Conservation (phyloP, 2,329 filamentous ascomycete species). For the Cladorrhinum sp. region DNA sequence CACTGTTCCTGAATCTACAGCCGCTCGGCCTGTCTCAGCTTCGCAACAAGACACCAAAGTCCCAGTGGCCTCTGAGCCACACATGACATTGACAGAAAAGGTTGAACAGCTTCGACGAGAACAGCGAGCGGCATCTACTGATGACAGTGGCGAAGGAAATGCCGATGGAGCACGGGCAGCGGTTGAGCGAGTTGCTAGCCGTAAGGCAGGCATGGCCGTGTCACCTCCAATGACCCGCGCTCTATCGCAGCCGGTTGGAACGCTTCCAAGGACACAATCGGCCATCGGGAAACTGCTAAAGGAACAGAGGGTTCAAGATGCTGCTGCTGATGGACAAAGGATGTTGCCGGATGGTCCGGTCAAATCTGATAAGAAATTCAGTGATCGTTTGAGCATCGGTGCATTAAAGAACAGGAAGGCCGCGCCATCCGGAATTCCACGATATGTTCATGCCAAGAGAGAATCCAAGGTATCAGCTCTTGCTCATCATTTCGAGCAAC, state of each 20-base stretch:
- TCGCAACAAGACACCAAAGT: neutral
- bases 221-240: conserved; percentile 55
- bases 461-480: conserved; percentile 84
- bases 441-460: conserved; percentile 70
- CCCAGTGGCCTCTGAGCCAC: conserved; percentile 1
- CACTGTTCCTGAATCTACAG: conserved; percentile 19
- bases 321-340: conserved; percentile 34
- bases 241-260: conserved; percentile 49
- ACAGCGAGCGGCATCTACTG: conserved; percentile 38
- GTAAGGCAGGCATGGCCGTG: conserved; percentile 44
- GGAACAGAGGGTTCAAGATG: conserved; percentile 29
- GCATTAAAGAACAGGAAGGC: conserved; percentile 61
- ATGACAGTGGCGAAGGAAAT: conserved; percentile 27
- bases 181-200: conserved; percentile 33
- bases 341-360: conserved; percentile 38
- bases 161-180: conserved; percentile 19
- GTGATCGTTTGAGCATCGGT: conserved; percentile 66
- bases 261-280: conserved; percentile 46
- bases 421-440: conserved; percentile 76
- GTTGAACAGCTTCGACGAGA: conserved; percentile 53
- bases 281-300: conserved; percentile 41
- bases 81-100: conserved; percentile 42
- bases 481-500: conserved; percentile 91
- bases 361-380: conserved; percentile 71
- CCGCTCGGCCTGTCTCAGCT: conserved; percentile 21